Evolutionary conservation across 2,329 filamentous ascomycete species (phyloP).

Genomic region (Annulohypoxylon truncatum): DNA sequence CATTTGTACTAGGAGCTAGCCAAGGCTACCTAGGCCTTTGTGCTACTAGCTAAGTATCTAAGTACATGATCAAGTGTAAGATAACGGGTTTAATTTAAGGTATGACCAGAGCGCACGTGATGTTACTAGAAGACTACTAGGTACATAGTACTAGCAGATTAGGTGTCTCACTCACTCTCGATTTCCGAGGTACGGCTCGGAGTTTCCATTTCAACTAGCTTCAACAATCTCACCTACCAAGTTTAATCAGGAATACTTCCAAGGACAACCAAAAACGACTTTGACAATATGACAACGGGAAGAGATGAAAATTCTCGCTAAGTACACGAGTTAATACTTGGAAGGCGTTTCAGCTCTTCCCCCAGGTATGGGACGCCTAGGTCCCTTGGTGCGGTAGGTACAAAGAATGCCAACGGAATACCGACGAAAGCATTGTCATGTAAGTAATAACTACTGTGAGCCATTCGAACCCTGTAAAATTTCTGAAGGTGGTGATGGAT

Average conservation of each 20-base stretch:
- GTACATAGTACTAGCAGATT: neutral
- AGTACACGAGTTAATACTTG: neutral
- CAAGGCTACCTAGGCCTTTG: neutral
- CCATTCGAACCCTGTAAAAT: neutral
- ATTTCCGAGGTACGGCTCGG: slow-evolving; percentile 33
- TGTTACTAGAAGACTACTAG: too few relatives aligned
- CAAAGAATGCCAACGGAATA: neutral
- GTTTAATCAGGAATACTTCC: slow-evolving; percentile 9
- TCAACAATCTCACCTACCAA: slow-evolving; percentile 4
- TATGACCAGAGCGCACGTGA: neutral
- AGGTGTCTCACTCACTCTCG: neutral
- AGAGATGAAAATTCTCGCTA: neutral
- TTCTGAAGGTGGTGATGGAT: neutral
- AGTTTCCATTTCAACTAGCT: slow-evolving; percentile 17
- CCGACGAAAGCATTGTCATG: slow-evolving; percentile 9
- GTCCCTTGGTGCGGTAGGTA: neutral
- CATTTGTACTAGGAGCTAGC: neutral
- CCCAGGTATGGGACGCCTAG: neutral
- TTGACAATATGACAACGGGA: neutral
- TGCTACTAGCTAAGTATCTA: neutral
- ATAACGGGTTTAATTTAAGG: too few relatives aligned
- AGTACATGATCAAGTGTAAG: neutral
- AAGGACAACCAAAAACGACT: neutral
- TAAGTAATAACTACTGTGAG: neutral
- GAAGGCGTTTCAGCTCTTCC: neutral